These are phyloP conservation scores for Aspergillus viridinutans DNA, from an alignment of 2,329 filamentous ascomycete genomes.

Conservation along the genomic window DNA sequence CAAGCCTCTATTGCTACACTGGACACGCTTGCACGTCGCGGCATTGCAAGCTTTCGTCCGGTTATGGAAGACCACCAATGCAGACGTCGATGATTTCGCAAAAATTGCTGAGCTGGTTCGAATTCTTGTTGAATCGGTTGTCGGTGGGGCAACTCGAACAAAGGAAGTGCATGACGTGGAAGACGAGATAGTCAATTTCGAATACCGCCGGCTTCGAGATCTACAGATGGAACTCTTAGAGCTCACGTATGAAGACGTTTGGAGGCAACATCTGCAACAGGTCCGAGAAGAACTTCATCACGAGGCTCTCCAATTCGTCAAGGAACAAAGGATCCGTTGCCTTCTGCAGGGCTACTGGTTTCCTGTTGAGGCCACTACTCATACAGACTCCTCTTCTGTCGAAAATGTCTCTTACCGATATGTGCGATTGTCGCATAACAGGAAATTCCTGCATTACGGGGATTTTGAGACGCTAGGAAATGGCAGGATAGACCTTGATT, in stretches of 20 bases:
- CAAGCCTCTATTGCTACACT: constrained; percentile 82
- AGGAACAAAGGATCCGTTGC: constrained; percentile 90
- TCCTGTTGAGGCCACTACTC: constrained; percentile 49
- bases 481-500: constrained; percentile 67
- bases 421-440: constrained; percentile 83
- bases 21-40: constrained; percentile 84
- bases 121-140: constrained; percentile 83
- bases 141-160: constrained; percentile 74
- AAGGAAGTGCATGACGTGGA: constrained; percentile 85
- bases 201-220: constrained; percentile 71
- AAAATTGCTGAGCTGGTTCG: constrained; percentile 89
- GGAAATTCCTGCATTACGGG: constrained; percentile 83
- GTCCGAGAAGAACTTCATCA: constrained; percentile 88
- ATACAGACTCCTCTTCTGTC: constrained; percentile 44
- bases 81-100: constrained; percentile 79
- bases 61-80: constrained; percentile 86
- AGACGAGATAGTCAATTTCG: constrained; percentile 80
- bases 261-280: constrained; percentile 83
- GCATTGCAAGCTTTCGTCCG: constrained; percentile 83
- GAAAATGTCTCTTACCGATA: constrained; percentile 64
- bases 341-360: constrained; percentile 91
- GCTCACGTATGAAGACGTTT: constrained; percentile 87
- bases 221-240: constrained; percentile 92
- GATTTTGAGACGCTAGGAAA: constrained; percentile 67
- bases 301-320: constrained; percentile 92